Base-by-base conservation (phyloP, 768 basidiomycete species). In the Rhodotorula kratochvilovae region DNA sequence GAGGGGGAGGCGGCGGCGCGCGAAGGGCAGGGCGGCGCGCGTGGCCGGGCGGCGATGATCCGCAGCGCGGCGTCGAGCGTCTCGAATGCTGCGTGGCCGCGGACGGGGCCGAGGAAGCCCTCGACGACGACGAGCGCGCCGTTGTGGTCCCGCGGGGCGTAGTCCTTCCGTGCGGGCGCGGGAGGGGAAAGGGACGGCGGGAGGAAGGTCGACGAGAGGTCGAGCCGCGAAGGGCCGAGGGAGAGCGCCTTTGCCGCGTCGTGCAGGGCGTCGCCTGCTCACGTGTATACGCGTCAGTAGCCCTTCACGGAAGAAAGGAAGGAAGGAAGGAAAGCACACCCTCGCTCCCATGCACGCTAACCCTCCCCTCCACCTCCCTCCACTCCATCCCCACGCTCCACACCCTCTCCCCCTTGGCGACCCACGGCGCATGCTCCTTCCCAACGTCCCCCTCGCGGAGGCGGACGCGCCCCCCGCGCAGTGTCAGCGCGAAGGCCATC, bases 161-260 rank as follows among this genome's bases (percentile, higher is more conserved):
- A 23, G 11, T 12, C 15, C 21, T 17, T 12, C 3, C 53, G 31
- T 8, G 59, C 1, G 0, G 21, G 19, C 0, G 39, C 8, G 1
- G 33, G 33, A 11, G 39, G 23, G 12, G 61, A 25, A 39, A 65
- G 46, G 11, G 43, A 25, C 1, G 61, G 48, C 0, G 73, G 73
- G 4, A 71, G 56, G 70, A 70, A 75, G 31, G 73, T 75, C 57
- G 73, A 71, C 25, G 64, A 63, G 33, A 75, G 21, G 39, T 54
- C 31, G 60, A 71, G 25, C 12, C 67, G 57, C 5, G 73, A 71
- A 0, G 60, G 51, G 13, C 67, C 70, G 53, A 75, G 59, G 35
- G 73, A 66, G 45, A 75, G 57, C 8, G 73, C 67, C 21, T 75
- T 71, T 10, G 45, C 36, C 21, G 63, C 50, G 35, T 51, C 36